phyloP scores from a whole-genome alignment of 352 stramenopile genomes.

The Albugo candida region DNA sequence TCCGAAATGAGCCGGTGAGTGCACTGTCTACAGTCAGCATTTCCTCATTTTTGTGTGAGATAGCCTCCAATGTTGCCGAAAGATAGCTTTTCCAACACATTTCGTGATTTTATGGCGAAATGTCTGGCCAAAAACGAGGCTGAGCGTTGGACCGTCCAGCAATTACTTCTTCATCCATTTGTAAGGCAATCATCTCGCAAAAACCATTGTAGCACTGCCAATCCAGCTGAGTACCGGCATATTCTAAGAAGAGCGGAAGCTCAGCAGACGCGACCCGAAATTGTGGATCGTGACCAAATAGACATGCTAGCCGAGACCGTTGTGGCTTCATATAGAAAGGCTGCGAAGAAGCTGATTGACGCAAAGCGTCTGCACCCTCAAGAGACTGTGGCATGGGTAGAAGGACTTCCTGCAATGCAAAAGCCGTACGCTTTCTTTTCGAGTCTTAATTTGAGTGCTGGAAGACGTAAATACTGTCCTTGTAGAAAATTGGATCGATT shows the following conservation, averaged over 20 bases:
- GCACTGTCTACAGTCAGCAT: no score
- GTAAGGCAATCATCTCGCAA: conserved; percentile 23
- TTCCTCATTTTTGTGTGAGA: neutral
- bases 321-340: conserved; percentile 57
- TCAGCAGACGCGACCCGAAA: conserved; percentile 51
- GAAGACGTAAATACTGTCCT: conserved; percentile 1
- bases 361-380: conserved; percentile 47
- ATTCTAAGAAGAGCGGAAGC: conserved; percentile 20
- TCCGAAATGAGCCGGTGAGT: conserved; percentile 58
- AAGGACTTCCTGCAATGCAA: conserved; percentile 59
- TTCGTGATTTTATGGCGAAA: conserved; percentile 63
- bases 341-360: conserved; percentile 49
- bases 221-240: neutral
- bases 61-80: conserved; percentile 43
- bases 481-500: conserved; percentile 61
- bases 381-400: conserved; percentile 56
- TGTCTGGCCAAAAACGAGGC: conserved; percentile 63
- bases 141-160: conserved; percentile 62
- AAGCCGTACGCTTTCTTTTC: conserved; percentile 27
- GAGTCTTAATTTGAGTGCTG: neutral
- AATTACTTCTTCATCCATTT: conserved; percentile 58
- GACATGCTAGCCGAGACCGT: conserved; percentile 66
- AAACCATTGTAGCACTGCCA: neutral
- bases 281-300: conserved; percentile 53
- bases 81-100: conserved; percentile 48